phyloP scores from a whole-genome alignment of 2,329 filamentous ascomycete genomes.

The Pseudogymnoascus sp. region DNA sequence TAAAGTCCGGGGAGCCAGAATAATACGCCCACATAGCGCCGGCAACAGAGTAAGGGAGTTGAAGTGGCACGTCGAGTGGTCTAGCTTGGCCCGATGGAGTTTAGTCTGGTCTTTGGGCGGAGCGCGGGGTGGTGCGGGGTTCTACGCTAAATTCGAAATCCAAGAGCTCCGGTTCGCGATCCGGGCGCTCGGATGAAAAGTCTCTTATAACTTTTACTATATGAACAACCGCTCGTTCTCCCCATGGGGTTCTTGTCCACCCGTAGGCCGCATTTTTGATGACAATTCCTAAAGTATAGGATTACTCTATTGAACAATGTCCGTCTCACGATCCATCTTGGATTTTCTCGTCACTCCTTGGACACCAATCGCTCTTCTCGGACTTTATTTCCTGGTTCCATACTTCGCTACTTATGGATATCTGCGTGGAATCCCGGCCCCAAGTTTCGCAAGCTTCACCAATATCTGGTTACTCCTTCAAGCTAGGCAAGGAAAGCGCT shows the following conservation, averaged over 20 bases:
- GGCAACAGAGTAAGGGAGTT: slow-evolving; percentile 1
- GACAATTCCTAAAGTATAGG: neutral
- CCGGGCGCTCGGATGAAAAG: neutral
- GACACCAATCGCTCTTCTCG: slow-evolving; percentile 39
- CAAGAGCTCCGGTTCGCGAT: neutral
- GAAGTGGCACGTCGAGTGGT: neutral
- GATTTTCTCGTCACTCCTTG: slow-evolving; percentile 40
- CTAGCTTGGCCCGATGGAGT: neutral
- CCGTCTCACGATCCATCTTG: slow-evolving; percentile 27
- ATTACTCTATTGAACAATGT: slow-evolving; percentile 15
- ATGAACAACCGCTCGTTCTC: neutral
- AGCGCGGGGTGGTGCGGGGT: slow-evolving; percentile 7
- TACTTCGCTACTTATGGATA: slow-evolving; percentile 27
- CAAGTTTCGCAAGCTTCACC: slow-evolving; percentile 55
- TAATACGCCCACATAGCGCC: slow-evolving; percentile 4
- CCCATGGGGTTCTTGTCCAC: neutral
- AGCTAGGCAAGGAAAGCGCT: slow-evolving; percentile 58
- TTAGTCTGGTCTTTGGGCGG: neutral
- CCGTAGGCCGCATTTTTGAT: neutral
- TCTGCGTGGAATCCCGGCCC: slow-evolving; percentile 39
- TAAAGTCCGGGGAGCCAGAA: neutral
- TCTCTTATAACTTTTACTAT: slow-evolving; percentile 3
- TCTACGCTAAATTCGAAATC: neutral
- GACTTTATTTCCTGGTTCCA: slow-evolving; percentile 30
- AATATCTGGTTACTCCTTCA: slow-evolving; percentile 74